A percentile compares a stretch with the other conserved stretches of the same genome.
Conservation (phyloP, 768 basidiomycete genomes). For the Naganishia friedmannii region DNA sequence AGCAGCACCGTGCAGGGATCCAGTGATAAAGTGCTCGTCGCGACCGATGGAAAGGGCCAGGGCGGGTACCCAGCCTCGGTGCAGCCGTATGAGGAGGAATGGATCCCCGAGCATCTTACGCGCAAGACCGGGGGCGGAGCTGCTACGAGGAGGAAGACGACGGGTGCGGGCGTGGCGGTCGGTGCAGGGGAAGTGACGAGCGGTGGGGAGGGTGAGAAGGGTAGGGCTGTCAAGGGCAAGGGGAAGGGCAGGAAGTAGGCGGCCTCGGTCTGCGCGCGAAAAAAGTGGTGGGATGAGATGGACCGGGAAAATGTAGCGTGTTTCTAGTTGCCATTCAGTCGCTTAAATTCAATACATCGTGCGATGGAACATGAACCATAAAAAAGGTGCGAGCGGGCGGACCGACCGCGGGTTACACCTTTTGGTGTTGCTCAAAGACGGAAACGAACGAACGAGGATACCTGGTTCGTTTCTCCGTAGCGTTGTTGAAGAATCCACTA, state of each 20-base stretch:
- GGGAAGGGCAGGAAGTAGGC: conserved; percentile 24
- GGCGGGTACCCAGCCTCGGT: conserved; percentile 41
- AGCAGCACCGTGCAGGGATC: neutral
- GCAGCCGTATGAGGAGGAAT: conserved; percentile 53
- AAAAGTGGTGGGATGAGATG: too few species aligned
- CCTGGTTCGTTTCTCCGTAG: too few species aligned
- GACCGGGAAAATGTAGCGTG: too few species aligned
- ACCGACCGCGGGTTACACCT: too few species aligned
- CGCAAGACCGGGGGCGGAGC: conserved; percentile 20
- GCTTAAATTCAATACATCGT: too few species aligned
- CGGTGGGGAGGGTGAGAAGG: conserved; percentile 42
- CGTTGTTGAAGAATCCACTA: too few species aligned
- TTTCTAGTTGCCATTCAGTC: too few species aligned
- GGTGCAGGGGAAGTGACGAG: conserved; percentile 48
- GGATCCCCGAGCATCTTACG: conserved; percentile 52
- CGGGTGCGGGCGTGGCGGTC: conserved; percentile 38
- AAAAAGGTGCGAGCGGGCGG: too few species aligned
- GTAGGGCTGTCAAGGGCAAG: conserved; percentile 40
- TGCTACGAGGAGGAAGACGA: conserved; percentile 32
- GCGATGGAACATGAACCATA: too few species aligned
- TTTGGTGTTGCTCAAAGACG: too few species aligned
- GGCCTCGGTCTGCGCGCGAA: too few species aligned
- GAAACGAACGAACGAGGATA: too few species aligned
- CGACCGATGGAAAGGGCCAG: conserved; percentile 32
- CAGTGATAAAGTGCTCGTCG: conserved; percentile 36